phyloP scores from a whole-genome alignment of 2,329 filamentous ascomycete species.

The Apiospora rasikravindrae region DNA sequence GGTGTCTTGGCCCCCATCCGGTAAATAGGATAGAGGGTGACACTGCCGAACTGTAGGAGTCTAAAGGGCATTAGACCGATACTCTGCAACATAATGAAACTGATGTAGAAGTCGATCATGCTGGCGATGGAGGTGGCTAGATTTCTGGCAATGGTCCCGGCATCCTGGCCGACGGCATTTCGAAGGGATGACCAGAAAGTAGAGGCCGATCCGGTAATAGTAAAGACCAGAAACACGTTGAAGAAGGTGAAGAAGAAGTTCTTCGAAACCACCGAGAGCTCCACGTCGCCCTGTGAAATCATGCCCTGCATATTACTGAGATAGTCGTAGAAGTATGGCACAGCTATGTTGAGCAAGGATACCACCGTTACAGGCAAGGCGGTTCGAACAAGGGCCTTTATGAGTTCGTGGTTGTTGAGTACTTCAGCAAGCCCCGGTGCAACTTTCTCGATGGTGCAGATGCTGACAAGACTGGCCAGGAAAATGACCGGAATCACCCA shows the following conservation, averaged over 20 bases:
- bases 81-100: constrained; percentile 91
- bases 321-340: constrained; percentile 94
- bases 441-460: constrained; percentile 78
- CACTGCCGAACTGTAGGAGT: constrained; percentile 85
- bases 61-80: constrained; percentile 94
- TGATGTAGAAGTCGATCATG: constrained; percentile 85
- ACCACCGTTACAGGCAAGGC: constrained; percentile 85
- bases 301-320: constrained; percentile 91
- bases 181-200: constrained; percentile 75
- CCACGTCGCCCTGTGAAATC: constrained; percentile 92
- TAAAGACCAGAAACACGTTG: constrained; percentile 97
- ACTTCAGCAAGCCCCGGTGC: constrained; percentile 72
- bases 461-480: constrained; percentile 78
- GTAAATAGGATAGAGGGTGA: constrained; percentile 82
- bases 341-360: constrained; percentile 84
- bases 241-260: constrained; percentile 99
- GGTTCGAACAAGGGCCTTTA: constrained; percentile 81
- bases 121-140: constrained; percentile 77
- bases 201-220: constrained; percentile 81
- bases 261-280: constrained; percentile 93
- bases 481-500: constrained; percentile 85
- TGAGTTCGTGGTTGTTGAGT: constrained; percentile 71
- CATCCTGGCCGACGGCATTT: constrained; percentile 73
- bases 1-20: constrained; percentile 83
- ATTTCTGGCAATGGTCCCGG: constrained; percentile 75